Evolutionary conservation across 495 filamentous ascomycete genomes (phyloP).

Genomic region (Xanthoparmelia taractica): DNA sequence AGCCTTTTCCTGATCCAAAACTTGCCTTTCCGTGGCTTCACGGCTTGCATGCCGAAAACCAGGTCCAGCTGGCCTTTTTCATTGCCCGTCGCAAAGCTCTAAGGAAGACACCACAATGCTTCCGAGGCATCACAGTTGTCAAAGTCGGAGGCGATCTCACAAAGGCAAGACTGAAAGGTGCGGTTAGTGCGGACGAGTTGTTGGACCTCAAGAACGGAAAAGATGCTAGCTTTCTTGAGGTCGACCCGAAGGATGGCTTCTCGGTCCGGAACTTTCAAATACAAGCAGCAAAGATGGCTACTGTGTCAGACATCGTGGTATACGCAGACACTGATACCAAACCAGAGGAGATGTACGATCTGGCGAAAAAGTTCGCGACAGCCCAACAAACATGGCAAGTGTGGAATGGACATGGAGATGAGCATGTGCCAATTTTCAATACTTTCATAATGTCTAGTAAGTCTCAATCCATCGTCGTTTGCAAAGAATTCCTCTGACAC

Average conservation of each 20-base stretch:
- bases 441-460: conserved; percentile 71
- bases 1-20: conserved; percentile 73
- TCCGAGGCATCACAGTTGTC: conserved; percentile 76
- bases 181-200: conserved; percentile 72
- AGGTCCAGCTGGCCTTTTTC: conserved; percentile 85
- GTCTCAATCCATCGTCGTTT: conserved; percentile 21
- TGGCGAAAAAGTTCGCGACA: conserved; percentile 62
- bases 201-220: conserved; percentile 37
- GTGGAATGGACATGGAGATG: conserved; percentile 48
- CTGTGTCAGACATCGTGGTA: conserved; percentile 82
- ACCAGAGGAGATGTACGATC: conserved; percentile 48
- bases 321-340: conserved; percentile 64
- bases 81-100: conserved; percentile 62
- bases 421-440: conserved; percentile 60
- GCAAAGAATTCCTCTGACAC: conserved; percentile 6
- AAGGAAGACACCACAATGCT: conserved; percentile 66
- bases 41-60: conserved; percentile 83
- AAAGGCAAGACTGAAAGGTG: conserved; percentile 72
- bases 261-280: conserved; percentile 94
- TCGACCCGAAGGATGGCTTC: conserved; percentile 78
- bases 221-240: conserved; percentile 39
- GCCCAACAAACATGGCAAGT: conserved; percentile 70
- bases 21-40: conserved; percentile 96
- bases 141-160: conserved; percentile 79
- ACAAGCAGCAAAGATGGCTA: conserved; percentile 80